Evolutionary conservation across 768 basidiomycete genomes (phyloP).

Genomic region (Russula vinacea): DNA sequence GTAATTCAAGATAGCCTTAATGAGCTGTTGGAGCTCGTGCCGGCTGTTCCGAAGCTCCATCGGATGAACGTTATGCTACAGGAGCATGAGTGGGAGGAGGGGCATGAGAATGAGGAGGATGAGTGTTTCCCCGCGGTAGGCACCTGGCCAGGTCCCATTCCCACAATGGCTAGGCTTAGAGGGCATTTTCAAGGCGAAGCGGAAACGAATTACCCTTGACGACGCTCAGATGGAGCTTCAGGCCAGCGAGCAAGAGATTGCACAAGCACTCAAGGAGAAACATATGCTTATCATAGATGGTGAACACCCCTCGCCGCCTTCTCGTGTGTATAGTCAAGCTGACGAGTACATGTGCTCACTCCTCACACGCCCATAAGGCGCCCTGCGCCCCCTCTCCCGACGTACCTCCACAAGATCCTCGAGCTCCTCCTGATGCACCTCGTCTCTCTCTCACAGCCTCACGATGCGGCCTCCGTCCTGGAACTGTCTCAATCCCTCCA

Average conservation of each 20-base stretch:
- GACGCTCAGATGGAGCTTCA: slow-evolving; percentile 66
- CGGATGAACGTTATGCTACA: slow-evolving; percentile 58
- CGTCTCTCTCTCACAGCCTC: slow-evolving; percentile 56
- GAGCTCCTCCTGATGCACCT: slow-evolving; percentile 72
- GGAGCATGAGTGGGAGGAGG: slow-evolving; percentile 69
- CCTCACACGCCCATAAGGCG: slow-evolving; percentile 50
- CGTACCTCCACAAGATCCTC: slow-evolving; percentile 66
- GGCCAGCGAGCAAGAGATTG: slow-evolving; percentile 76
- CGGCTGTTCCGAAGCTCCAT: slow-evolving; percentile 73
- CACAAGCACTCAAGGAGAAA: slow-evolving; percentile 57
- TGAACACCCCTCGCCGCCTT: slow-evolving; percentile 34
- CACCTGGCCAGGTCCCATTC: background rate
- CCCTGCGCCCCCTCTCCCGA: slow-evolving; percentile 70
- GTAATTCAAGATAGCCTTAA: slow-evolving; percentile 78
- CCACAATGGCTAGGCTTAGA: background rate
- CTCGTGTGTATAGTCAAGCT: background rate
- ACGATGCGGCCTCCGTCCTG: slow-evolving; percentile 53
- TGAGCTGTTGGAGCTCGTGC: slow-evolving; percentile 79
- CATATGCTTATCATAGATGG: slow-evolving; percentile 74
- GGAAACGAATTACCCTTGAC: slow-evolving; percentile 50
- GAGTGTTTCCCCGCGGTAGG: slow-evolving; percentile 36
- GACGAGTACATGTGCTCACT: too few relatives aligned
- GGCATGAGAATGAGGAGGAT: slow-evolving; percentile 50
- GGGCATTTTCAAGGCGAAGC: slow-evolving; percentile 34
- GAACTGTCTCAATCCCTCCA: slow-evolving; percentile 59